phyloP scores from a whole-genome alignment of 2,329 filamentous ascomycete species.

The Septoria linicola region DNA sequence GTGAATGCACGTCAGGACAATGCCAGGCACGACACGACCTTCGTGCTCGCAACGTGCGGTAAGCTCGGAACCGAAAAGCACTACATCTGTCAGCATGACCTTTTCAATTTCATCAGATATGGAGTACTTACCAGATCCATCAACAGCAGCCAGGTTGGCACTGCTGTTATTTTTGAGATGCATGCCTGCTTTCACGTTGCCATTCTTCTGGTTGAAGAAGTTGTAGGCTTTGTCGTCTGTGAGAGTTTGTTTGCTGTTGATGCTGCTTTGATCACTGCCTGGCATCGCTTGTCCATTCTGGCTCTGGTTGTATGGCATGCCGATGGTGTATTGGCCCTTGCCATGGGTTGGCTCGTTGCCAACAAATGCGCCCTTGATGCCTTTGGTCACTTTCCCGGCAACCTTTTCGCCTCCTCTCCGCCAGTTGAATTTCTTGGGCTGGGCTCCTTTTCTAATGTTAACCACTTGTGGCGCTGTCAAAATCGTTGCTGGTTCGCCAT shows the following conservation, averaged over 20 bases:
- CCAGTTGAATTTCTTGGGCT: conserved; percentile 97
- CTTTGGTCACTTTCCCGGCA: conserved; percentile 90
- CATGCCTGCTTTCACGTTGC: conserved; percentile 35
- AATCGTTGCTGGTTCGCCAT: conserved; percentile 60
- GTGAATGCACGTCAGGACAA: conserved; percentile 91
- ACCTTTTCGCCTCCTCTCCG: conserved; percentile 94
- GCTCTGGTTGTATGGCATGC: conserved; percentile 36
- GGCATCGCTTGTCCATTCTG: conserved; percentile 30
- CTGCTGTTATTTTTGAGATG: conserved; percentile 48
- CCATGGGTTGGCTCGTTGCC: conserved; percentile 35
- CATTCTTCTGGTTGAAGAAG: conserved; percentile 41
- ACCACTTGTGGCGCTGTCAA: conserved; percentile 83
- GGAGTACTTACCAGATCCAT: conserved; percentile 35
- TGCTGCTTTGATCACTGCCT: conserved; percentile 35
- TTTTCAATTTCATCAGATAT: not conserved
- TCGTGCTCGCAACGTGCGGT: conserved; percentile 83
- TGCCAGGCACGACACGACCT: conserved; percentile 80
- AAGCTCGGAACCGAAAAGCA: conserved; percentile 86
- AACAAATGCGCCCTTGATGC: conserved; percentile 86
- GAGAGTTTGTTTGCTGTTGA: conserved; percentile 26
- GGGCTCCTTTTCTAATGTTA: conserved; percentile 81
- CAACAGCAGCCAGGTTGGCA: conserved; percentile 41
- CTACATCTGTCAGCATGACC: conserved; percentile 38
- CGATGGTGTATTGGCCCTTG: conserved; percentile 33
- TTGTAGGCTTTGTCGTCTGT: conserved; percentile 34